A percentile compares a stretch with the other conserved stretches of the same genome.
phyloP scores from a whole-genome alignment of 2,329 filamentous ascomycete species.

The Fusarium gaditjirri region DNA sequence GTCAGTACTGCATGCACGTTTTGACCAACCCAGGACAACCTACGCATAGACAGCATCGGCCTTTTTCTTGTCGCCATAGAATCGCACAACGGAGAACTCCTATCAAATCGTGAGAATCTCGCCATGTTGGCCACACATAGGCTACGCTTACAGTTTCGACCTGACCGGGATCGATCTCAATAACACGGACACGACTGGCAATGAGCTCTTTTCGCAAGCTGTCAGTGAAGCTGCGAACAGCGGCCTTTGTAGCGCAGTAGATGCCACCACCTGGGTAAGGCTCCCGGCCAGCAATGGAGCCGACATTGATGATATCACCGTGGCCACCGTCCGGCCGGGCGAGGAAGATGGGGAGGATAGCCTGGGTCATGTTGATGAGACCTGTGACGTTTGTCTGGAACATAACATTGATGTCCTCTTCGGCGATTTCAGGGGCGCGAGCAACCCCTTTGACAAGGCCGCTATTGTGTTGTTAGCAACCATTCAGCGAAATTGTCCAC shows the following conservation, averaged over 20 bases:
- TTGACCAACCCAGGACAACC: slow-evolving; percentile 46
- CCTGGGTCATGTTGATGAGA: slow-evolving; percentile 96
- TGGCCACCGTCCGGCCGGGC: slow-evolving; percentile 77
- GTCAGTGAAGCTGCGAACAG: slow-evolving; percentile 86
- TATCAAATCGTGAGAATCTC: slow-evolving; percentile 43
- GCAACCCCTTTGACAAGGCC: slow-evolving; percentile 91
- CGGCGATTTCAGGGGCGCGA: slow-evolving; percentile 82
- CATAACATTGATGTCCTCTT: slow-evolving; percentile 87
- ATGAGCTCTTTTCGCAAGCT: slow-evolving; percentile 85
- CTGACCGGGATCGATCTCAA: slow-evolving; percentile 90
- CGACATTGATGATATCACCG: slow-evolving; percentile 95
- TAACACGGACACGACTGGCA: slow-evolving; percentile 81
- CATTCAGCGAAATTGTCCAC: neutral
- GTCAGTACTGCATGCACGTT: neutral
- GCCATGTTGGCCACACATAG: neutral
- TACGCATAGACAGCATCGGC: slow-evolving; percentile 90
- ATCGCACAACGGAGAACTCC: slow-evolving; percentile 90
- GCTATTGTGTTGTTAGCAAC: slow-evolving; percentile 55
- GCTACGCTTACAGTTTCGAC: slow-evolving; percentile 77
- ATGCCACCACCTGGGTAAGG: slow-evolving; percentile 87
- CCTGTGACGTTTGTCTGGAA: slow-evolving; percentile 94
- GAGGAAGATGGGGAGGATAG: slow-evolving; percentile 84
- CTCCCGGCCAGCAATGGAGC: slow-evolving; percentile 87
- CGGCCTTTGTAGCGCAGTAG: slow-evolving; percentile 94
- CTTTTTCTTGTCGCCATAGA: slow-evolving; percentile 88